A percentile compares a stretch with the other conserved stretches of the same genome.
Conservation (phyloP, 805 yeast species). For the Ogataea chonburiensis region DNA sequence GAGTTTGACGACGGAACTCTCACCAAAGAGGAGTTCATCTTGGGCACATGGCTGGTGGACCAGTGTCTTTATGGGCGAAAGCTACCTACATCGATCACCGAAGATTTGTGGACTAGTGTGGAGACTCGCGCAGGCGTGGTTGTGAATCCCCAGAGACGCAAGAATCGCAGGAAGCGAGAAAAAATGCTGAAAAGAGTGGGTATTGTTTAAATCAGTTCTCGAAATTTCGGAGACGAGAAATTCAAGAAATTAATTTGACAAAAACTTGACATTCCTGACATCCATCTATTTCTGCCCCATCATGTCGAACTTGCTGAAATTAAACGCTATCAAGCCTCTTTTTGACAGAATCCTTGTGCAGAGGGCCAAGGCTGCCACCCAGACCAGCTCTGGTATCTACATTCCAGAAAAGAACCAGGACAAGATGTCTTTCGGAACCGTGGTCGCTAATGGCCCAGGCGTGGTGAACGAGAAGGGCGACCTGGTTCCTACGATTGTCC, state of each 20-base stretch:
- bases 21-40: conserved; percentile 77
- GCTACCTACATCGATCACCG: conserved; percentile 67
- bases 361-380: conserved; percentile 86
- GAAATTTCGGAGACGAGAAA: conserved; percentile 8
- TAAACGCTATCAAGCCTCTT: conserved; percentile 84
- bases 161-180: conserved; percentile 18
- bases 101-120: conserved; percentile 79
- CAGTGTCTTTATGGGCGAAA: conserved; percentile 94
- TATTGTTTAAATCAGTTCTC: conserved; percentile 13
- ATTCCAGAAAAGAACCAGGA: conserved; percentile 96
- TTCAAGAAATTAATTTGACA: not conserved
- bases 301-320: conserved; percentile 62
- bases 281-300: not conserved
- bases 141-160: conserved; percentile 18
- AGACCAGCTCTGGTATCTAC: conserved; percentile 91
- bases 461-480: conserved; percentile 63
- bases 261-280: conserved; percentile 3
- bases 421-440: conserved; percentile 89
- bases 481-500: conserved; percentile 68
- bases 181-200: conserved; percentile 25
- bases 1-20: conserved; percentile 74
- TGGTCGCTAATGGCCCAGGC: conserved; percentile 95
- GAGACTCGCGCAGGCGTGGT: conserved; percentile 33
- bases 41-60: conserved; percentile 98
- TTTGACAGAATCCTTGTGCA: conserved; percentile 95